phyloP scores from a whole-genome alignment of 495 filamentous ascomycete genomes.

The Terfezia claveryi region DNA sequence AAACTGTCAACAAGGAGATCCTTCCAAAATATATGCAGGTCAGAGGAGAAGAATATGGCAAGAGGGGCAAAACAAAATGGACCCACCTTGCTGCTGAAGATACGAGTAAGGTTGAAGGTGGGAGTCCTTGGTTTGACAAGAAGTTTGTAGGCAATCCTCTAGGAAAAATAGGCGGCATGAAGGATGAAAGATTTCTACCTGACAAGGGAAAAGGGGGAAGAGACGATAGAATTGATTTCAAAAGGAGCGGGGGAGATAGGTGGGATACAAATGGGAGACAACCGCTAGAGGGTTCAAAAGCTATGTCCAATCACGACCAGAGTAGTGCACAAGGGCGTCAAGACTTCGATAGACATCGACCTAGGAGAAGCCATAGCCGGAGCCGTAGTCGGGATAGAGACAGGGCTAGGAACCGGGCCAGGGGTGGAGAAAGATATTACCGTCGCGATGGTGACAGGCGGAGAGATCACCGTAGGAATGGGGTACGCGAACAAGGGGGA shows the following conservation, averaged over 20 bases:
- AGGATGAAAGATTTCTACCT: slow-evolving; percentile 51
- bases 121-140: slow-evolving; percentile 22
- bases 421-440: slow-evolving; percentile 14
- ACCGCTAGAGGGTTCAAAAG: slow-evolving; percentile 10
- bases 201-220: slow-evolving; percentile 25
- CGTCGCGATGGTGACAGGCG: slow-evolving; percentile 16
- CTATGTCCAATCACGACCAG: slow-evolving; percentile 2
- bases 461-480: not conserved
- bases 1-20: slow-evolving; percentile 53
- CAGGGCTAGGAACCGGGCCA: slow-evolving; percentile 13
- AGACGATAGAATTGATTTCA: slow-evolving; percentile 8
- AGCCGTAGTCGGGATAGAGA: slow-evolving; percentile 10
- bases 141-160: slow-evolving; percentile 14
- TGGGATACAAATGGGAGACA: slow-evolving; percentile 4
- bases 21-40: slow-evolving; percentile 87
- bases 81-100: slow-evolving; percentile 77
- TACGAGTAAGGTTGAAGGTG: slow-evolving; percentile 66
- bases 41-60: slow-evolving; percentile 79
- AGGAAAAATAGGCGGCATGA: slow-evolving; percentile 26
- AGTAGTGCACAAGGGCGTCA: slow-evolving; percentile 1
- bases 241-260: slow-evolving; percentile 2
- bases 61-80: slow-evolving; percentile 79
- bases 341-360: not conserved
- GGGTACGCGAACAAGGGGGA: not conserved
- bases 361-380: not conserved